Conservation (phyloP, 2,329 filamentous ascomycete species). For the Fusarium sp. region DNA sequence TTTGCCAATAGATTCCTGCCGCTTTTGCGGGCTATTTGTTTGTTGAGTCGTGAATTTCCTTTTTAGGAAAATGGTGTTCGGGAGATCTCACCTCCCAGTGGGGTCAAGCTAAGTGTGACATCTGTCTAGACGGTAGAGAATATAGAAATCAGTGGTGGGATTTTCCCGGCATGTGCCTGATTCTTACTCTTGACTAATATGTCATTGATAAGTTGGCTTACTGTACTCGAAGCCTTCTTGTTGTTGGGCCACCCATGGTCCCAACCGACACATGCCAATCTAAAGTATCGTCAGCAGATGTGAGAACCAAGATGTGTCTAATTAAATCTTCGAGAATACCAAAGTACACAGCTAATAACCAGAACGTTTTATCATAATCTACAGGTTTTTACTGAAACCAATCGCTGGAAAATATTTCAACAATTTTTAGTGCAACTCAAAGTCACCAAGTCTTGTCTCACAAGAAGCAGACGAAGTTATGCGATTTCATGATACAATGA, state of each 20-base stretch:
- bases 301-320: no score
- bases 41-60: slow-evolving; percentile 18
- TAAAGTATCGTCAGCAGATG: no score
- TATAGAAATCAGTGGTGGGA: background rate
- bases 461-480: no score
- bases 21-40: no score
- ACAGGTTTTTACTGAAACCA: no score
- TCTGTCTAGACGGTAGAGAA: background rate
- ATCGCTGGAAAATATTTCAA: no score
- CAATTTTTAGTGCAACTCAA: no score
- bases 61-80: slow-evolving; percentile 26
- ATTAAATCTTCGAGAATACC: no score
- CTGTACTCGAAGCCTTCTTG: background rate
- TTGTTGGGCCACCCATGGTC: no score
- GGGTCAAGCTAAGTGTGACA: background rate
- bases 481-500: background rate
- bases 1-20: background rate
- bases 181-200: background rate
- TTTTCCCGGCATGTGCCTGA: background rate
- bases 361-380: no score
- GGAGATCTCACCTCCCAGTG: background rate
- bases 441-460: no score
- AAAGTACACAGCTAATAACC: no score
- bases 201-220: background rate
- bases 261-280: background rate